Base-by-base conservation (phyloP, 2,329 filamentous ascomycete species). In the Sordariomycetes sp. region DNA sequence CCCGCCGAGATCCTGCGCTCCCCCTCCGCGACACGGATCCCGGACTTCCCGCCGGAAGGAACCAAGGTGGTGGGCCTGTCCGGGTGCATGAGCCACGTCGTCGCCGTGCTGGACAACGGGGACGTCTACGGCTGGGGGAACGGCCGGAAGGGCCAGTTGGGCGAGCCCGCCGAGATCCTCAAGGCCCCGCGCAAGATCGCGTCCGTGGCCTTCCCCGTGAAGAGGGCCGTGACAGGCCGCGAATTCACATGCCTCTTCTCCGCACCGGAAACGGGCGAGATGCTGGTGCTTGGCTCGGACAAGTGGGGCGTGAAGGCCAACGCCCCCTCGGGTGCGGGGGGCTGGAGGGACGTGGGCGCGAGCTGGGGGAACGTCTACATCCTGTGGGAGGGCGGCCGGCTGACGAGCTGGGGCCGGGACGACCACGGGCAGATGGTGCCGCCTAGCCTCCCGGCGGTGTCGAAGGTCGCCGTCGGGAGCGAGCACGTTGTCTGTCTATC, bases 111-210 rank as follows among this genome's bases (percentile, higher is more conserved):
- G 3, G 80, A 80, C 51, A 87, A 88, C 67, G 93, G 92, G 0
- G 79, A 88, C 18, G 85, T 86, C 1, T 96, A 88, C 68, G 92
- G 90, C 2, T 97, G 93, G 93, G 94, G 94, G 0, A 89, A 85
- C 65, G 87, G 88, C 16, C 81, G 90, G 25, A 94, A 96, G 67
- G 89, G 89, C 0, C 93, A 99, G 69, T 73, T 96, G 1, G 92
- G 91, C 1, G 71, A 75, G 50, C 79, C 79, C 0, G 72, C 73
- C 32, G 75, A 73, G 6, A 68, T 85, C 32, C 68, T 86, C 2
- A 78, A 80, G 71, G 66, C 66, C 18, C 90, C 90, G 5, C 75
- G 80, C 11, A 85, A 77, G 69, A 78, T 96, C 24, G 72, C 74
- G 18, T 72, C 74, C 2, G 69, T 81, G 22, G 67, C 71, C 3